phyloP scores from a whole-genome alignment of 1,284 basidiomycete genomes.

The Nidula niveotomentosa region DNA sequence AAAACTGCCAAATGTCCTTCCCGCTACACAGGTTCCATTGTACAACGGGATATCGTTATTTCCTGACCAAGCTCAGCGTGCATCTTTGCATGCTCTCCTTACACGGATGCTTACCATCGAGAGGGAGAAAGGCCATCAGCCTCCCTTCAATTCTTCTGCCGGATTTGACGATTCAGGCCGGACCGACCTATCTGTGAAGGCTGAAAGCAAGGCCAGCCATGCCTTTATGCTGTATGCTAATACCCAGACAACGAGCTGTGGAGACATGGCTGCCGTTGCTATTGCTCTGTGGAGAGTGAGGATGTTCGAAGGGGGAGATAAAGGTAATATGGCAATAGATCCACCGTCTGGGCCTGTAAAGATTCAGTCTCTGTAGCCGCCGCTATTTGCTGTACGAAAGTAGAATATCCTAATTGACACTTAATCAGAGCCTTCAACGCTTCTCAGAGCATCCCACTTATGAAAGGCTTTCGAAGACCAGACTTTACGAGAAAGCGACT shows the following conservation, averaged over 20 bases:
- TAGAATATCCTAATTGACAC: no score
- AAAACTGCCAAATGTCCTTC: constrained; percentile 26
- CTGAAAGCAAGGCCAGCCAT: constrained; percentile 55
- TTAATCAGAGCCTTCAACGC: no score
- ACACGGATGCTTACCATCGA: constrained; percentile 49
- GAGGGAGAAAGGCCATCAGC: constrained; percentile 17
- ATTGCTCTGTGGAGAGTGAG: constrained; percentile 74
- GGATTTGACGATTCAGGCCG: no score
- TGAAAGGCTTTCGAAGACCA: no score
- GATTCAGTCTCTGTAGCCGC: no score
- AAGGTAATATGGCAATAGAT: constrained; percentile 1
- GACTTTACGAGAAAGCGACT: no score
- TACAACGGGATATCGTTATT: constrained; percentile 69
- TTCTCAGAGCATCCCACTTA: no score
- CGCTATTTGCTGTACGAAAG: no score
- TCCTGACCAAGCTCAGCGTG: constrained; percentile 56
- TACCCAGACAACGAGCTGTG: constrained; percentile 42
- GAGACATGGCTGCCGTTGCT: constrained; percentile 60
- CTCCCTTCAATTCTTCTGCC: no score
- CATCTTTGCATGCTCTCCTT: constrained; percentile 50
- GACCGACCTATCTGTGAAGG: neutral
- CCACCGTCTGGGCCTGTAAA: no score
- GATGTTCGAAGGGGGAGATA: constrained; percentile 64
- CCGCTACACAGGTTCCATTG: constrained; percentile 51
- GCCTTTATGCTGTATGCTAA: constrained; percentile 67